These are phyloP conservation scores for Ajuga reptans DNA, from an alignment of 305 asterid genomes.

Conservation along the genomic window DNA sequence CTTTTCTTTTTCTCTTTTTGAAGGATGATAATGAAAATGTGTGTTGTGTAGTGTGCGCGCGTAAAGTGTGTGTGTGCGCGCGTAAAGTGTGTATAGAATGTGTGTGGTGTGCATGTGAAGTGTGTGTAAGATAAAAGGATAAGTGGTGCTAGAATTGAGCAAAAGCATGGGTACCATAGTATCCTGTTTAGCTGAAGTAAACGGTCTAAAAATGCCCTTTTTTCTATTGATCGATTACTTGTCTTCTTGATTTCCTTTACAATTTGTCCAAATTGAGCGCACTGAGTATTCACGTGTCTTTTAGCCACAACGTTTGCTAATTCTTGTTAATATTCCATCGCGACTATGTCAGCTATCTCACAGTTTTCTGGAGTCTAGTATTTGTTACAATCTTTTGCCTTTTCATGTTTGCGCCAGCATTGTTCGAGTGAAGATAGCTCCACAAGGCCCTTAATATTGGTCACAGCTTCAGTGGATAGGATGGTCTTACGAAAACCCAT, in stretches of 20 bases:
- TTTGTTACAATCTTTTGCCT: not conserved
- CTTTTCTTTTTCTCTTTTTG: too few species aligned
- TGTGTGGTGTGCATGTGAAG: too few species aligned
- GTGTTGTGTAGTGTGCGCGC: too few species aligned
- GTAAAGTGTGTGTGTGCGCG: too few species aligned
- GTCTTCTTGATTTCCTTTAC: not conserved
- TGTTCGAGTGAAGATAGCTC: constrained; percentile 60
- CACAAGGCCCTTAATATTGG: constrained; percentile 65
- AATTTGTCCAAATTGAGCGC: not conserved
- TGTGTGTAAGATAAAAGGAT: too few species aligned
- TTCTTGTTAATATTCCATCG: not conserved
- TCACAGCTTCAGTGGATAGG: constrained; percentile 91
- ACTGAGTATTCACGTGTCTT: too few species aligned
- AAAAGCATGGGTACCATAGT: not conserved
- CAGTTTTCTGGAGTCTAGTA: not conserved
- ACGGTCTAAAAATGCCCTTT: not conserved
- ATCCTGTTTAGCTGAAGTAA: not conserved
- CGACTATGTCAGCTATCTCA: not conserved
- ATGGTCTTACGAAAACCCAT: constrained; percentile 73
- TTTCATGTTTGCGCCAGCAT: constrained; percentile 42
- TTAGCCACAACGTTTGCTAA: too few species aligned
- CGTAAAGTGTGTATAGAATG: too few species aligned
- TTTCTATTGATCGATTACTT: not conserved
- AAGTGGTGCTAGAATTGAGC: not conserved
- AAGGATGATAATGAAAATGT: too few species aligned